Conservation (phyloP, 2,329 filamentous ascomycete genomes). For the Lachnellula suecica region DNA sequence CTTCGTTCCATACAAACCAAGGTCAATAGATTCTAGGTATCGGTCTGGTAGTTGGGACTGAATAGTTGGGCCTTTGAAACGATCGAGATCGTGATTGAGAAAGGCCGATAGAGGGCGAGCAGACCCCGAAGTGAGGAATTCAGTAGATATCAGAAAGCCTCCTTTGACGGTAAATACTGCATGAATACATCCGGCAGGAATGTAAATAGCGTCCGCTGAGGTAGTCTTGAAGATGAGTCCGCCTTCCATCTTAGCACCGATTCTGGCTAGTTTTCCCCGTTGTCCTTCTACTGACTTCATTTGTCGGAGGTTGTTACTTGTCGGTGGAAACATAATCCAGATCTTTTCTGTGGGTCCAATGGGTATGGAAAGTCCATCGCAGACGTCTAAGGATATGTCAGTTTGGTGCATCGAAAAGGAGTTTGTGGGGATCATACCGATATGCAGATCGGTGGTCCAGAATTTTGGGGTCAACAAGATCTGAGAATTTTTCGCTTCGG, state of each 20-base stretch:
- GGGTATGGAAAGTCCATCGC: slow-evolving; percentile 10
- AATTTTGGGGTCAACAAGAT: slow-evolving; percentile 15
- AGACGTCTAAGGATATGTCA: slow-evolving; percentile 1
- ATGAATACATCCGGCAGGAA: slow-evolving; percentile 15
- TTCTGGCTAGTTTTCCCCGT: slow-evolving; percentile 5
- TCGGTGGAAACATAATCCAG: slow-evolving; percentile 17
- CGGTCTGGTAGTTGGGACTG: too few relatives aligned
- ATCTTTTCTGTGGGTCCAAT: slow-evolving; percentile 11
- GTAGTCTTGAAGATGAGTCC: slow-evolving; percentile 11
- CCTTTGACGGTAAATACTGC: slow-evolving; percentile 12
- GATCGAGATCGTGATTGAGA: too few relatives aligned
- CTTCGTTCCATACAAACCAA: too few relatives aligned
- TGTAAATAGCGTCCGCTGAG: slow-evolving; percentile 12
- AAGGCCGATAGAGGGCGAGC: too few relatives aligned
- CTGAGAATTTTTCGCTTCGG: slow-evolving; percentile 6
- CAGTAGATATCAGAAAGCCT: slow-evolving; percentile 12
- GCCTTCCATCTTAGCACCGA: slow-evolving; percentile 12
- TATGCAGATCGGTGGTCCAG: slow-evolving; percentile 11
- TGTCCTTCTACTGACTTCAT: slow-evolving; percentile 7
- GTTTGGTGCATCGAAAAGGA: background rate
- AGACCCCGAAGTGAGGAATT: slow-evolving; percentile 15
- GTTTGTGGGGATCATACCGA: slow-evolving; percentile 10
- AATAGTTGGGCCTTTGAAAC: too few relatives aligned
- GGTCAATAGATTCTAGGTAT: too few relatives aligned
- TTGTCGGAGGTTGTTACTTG: slow-evolving; percentile 9